Base-by-base conservation (phyloP, 2,329 filamentous ascomycete genomes). In the Aspergillus ruber region DNA sequence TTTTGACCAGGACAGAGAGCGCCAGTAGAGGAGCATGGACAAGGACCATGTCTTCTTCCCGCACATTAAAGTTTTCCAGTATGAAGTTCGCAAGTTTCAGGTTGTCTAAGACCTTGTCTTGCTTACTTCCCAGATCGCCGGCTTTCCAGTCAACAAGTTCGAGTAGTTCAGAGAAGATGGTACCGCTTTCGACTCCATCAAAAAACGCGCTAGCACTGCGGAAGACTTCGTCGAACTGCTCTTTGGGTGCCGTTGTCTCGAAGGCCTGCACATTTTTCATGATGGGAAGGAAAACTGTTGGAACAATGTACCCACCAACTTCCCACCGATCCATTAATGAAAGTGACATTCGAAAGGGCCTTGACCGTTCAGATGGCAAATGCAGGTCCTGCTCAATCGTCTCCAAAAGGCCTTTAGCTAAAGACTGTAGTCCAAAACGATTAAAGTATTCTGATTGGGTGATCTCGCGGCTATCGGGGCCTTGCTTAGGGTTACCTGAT, bases 291-390 rank as follows among this genome's bases (percentile, higher is more conserved):
- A 98, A 97, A 12, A 97, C 81, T 51, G 89, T 84, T 0, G 90
- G 88, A 1, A 97, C 85, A 42, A 98, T 83, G 15, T 91, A 76
- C 1, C 89, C 89, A 25, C 93, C 93, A 55, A 98, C 91, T 65
- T 98, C 93, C 90, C 90, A 97, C 49, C 90, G 84, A 69, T 98
- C 93, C 93, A 98, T 97, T 45, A 98, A 75, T 13, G 94, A 96
- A 2, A 97, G 78, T 60, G 90, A 94, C 53, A 97, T 88, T 48
- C 90, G 84, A 63, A 95, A 96, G 0, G 93, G 91, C 35, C 84
- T 83, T 17, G 90, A 88, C 63, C 84, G 79, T 60, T 94, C 88
- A 0, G 78, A 67, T 1, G 86, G 79, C 46, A 74, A 74, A 4
- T 60, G 65, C 39, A 74, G 73, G 38, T 75, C 69, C 15, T 76